phyloP scores from a whole-genome alignment of 805 yeast species.

The Pichia nanzhaoensis region DNA sequence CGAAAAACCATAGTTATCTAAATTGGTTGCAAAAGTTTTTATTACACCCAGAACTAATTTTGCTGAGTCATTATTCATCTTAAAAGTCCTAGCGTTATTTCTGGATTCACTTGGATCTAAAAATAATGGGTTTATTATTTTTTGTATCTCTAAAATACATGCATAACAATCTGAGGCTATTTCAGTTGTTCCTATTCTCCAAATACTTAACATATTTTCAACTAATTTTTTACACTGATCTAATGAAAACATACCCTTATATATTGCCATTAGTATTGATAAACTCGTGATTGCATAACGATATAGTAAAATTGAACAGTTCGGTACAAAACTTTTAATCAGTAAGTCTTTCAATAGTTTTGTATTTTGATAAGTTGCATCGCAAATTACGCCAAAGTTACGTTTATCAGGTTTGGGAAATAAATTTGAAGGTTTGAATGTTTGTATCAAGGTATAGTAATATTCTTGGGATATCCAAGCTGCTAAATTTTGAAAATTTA shows the following conservation, averaged over 20 bases:
- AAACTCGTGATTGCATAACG: conserved; percentile 25
- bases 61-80: neutral
- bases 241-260: conserved; percentile 6
- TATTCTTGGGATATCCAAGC: conserved; percentile 37
- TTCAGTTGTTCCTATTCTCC: conserved; percentile 1
- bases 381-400: conserved; percentile 24
- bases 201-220: conserved; percentile 3
- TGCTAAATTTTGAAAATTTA: conserved; percentile 27
- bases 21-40: neutral
- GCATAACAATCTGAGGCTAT: neutral
- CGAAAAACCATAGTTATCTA: neutral
- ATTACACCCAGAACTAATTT: neutral
- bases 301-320: conserved; percentile 30
- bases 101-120: neutral
- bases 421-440: conserved; percentile 45
- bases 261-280: conserved; percentile 1
- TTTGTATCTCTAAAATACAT: neutral
- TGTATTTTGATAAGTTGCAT: conserved; percentile 9
- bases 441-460: conserved; percentile 38
- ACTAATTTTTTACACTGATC: neutral
- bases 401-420: conserved; percentile 39
- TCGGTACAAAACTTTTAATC: neutral
- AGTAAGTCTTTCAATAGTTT: conserved; percentile 2
- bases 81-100: neutral
- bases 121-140: neutral